phyloP scores from a whole-genome alignment of 2,329 filamentous ascomycete species.

The Sarocladium kiliense region DNA sequence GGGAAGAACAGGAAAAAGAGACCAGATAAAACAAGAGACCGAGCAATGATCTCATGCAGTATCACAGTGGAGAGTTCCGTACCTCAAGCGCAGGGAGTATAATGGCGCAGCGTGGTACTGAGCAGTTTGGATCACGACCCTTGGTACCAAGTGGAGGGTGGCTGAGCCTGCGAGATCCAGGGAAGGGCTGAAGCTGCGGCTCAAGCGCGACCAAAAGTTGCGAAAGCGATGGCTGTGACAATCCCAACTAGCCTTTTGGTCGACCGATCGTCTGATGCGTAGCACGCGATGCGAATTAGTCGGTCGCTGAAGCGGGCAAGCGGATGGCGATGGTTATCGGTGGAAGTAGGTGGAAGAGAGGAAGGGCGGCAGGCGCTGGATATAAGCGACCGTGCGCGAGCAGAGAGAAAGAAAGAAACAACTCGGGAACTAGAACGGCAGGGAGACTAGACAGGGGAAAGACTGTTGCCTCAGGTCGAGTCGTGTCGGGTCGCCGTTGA shows the following conservation, averaged over 20 bases:
- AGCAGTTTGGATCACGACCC: background rate
- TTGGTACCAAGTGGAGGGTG: conserved; percentile 4
- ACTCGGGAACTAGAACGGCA: background rate
- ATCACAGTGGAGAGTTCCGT: background rate
- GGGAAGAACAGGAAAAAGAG: background rate
- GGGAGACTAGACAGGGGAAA: background rate
- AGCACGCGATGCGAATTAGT: background rate
- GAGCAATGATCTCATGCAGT: conserved; percentile 7
- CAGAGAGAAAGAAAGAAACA: background rate
- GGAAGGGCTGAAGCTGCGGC: background rate
- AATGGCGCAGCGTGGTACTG: background rate
- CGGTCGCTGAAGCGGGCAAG: background rate
- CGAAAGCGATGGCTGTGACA: background rate
- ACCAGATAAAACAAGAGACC: background rate
- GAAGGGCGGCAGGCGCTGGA: background rate
- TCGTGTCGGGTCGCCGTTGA: background rate
- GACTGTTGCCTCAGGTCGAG: conserved; percentile 5
- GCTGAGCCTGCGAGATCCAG: conserved; percentile 6
- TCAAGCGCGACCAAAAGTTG: background rate
- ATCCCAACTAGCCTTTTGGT: background rate
- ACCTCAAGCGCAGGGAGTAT: background rate
- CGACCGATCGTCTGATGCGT: background rate
- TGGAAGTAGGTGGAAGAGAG: background rate
- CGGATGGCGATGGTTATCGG: background rate
- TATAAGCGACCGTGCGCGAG: background rate